phyloP scores from a whole-genome alignment of 192 early-diverging fungal genomes.

The Backusella sp. region DNA sequence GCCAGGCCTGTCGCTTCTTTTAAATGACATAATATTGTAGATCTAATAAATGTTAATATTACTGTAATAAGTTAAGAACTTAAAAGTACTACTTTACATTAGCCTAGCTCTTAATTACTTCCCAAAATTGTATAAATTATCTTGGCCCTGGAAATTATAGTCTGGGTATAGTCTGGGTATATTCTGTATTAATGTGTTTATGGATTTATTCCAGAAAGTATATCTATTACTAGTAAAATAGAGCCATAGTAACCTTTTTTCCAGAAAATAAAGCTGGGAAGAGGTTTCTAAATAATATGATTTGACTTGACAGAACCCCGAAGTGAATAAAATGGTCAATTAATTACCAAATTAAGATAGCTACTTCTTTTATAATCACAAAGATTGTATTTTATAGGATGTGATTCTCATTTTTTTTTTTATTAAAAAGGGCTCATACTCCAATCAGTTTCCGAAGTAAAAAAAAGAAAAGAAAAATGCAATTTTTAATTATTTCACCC shows the following conservation, averaged over 20 bases:
- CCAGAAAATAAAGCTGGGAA: background rate
- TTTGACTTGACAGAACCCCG: background rate
- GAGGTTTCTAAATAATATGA: background rate
- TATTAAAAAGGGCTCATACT: background rate
- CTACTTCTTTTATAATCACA: background rate
- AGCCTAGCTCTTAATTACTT: background rate
- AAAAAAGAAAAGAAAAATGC: background rate
- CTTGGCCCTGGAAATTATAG: background rate
- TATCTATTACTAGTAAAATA: background rate
- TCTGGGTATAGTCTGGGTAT: background rate
- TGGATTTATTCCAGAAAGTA: background rate
- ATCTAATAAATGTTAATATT: background rate
- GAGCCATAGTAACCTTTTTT: background rate
- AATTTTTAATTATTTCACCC: background rate
- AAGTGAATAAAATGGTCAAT: background rate
- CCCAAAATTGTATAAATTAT: background rate
- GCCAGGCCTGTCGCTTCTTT: background rate
- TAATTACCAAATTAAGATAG: background rate
- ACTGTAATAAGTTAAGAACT: background rate
- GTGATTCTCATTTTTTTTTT: background rate
- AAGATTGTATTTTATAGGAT: background rate
- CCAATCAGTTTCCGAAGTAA: background rate
- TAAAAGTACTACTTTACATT: background rate
- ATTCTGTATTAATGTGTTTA: background rate
- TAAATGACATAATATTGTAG: background rate